Percentiles rank a stretch among this genome's conserved stretches.
Evolutionary conservation across 2,329 filamentous ascomycete species (phyloP).

Genomic region (Berkeleyomyces basicola): DNA sequence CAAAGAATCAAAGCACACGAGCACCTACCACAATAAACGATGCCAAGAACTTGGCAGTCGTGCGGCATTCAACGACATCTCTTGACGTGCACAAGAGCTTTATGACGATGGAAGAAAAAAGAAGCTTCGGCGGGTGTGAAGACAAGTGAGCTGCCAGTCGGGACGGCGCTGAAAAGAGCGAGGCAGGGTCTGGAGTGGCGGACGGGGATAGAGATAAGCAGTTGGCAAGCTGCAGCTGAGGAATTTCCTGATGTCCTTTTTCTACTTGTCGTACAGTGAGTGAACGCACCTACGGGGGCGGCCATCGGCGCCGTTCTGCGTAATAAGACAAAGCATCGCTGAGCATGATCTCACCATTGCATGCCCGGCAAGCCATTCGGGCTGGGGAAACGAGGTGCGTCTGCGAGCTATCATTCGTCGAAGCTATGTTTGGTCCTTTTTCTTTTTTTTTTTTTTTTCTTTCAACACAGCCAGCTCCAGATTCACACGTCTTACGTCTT

Average conservation of each 20-base stretch:
- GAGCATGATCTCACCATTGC: not conserved
- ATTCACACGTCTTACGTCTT: no score
- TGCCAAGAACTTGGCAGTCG: constrained; percentile 5
- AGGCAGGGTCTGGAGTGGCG: not conserved
- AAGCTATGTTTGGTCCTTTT: not conserved
- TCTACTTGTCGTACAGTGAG: not conserved
- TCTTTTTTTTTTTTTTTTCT: not conserved
- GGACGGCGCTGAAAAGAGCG: not conserved
- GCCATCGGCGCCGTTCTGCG: not conserved
- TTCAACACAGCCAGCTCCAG: not conserved
- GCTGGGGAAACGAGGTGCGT: not conserved
- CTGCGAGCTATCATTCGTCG: constrained; percentile 1
- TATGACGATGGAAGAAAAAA: not conserved
- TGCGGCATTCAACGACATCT: constrained; percentile 1
- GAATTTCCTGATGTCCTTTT: not conserved
- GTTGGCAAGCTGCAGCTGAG: not conserved
- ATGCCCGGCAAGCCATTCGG: not conserved
- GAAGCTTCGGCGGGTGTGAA: not conserved
- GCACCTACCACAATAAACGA: not conserved
- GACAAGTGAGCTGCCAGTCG: not conserved
- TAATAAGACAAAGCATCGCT: not conserved
- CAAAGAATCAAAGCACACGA: constrained; percentile 6
- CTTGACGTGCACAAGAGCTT: not conserved
- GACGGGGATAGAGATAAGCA: not conserved
- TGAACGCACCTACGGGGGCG: no score